Evolutionary conservation across 805 yeast genomes (phyloP), one percentile per base, ranked within the genome.

Genomic region (Teunomyces barrocoloradensis): DNA sequence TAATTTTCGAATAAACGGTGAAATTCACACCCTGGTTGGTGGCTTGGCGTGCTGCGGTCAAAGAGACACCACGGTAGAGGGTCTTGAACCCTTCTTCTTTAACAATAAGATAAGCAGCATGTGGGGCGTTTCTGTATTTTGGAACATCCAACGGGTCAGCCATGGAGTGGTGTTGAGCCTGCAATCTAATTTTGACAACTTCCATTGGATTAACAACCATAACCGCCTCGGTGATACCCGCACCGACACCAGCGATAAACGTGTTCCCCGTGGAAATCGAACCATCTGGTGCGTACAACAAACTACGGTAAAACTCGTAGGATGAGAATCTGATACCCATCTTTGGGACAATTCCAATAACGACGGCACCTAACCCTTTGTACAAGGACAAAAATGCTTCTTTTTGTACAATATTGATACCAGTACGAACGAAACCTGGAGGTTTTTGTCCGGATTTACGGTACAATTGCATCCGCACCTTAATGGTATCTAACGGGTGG

Each of bases 11-110:
- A 74, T 92, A 92, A 27, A 89, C 96, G 2, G 98, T 92, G 71
- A 92, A 92, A 73, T 94, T 92, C 42, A 95, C 97, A 75, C 97
- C 99, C 73, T 92, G 99, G 75, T 92, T 92, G 49, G 96, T 85
- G 25, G 98, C 97, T 69, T 92, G 99, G 75, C 99, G 84, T 27
- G 96, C 96, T 33, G 97, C 97, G 29, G 99, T 92, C 62, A 92
- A 81, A 2, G 91, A 80, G 23, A 92, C 98, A 64, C 99, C 99
- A 65, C 97, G 81, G 76, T 92, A 92, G 50, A 92, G 72, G 7
- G 97, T 88, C 43, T 79, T 78, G 58, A 88, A 75, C 42, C 99
- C 99, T 74, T 92, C 99, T 69, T 92, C 97, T 59, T 80, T 85
- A 53, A 86, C 80, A 59, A 94, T 87, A 30, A 89, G 75, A 63